Evolutionary conservation across 2,329 filamentous ascomycete species (phyloP).

Genomic region (Apiospora phragmitis): DNA sequence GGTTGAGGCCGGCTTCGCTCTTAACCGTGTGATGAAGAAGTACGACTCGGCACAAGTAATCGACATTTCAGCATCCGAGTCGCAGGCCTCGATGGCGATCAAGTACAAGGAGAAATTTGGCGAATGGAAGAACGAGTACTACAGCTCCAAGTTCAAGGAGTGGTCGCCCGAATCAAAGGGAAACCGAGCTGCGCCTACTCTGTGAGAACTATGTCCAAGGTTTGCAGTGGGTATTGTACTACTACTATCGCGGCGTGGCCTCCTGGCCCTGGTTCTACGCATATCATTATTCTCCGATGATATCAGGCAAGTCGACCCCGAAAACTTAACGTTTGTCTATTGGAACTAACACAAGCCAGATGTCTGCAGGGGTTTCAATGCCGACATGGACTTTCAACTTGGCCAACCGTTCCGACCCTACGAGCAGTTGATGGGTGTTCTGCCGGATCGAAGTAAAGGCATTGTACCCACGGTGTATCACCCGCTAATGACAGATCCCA

Average conservation of each 20-base stretch:
- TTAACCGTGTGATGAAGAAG: constrained; percentile 80
- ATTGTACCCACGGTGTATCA: constrained; percentile 90
- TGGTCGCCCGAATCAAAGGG: constrained; percentile 80
- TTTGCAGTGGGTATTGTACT: constrained; percentile 95
- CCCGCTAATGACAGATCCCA: constrained; percentile 85
- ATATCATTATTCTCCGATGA: constrained; percentile 97
- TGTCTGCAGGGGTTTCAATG: constrained; percentile 82
- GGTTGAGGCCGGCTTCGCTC: constrained; percentile 83
- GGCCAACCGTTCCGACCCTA: constrained; percentile 94
- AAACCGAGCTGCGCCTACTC: constrained; percentile 72
- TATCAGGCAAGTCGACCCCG: constrained; percentile 61
- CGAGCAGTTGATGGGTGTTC: constrained; percentile 96
- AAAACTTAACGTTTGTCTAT: neutral
- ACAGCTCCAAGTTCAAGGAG: constrained; percentile 75
- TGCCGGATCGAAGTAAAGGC: constrained; percentile 95
- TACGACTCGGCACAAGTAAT: constrained; percentile 90
- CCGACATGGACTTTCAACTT: constrained; percentile 87
- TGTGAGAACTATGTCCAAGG: constrained; percentile 98
- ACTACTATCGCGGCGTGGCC: constrained; percentile 95
- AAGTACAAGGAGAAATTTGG: constrained; percentile 90
- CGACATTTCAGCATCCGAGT: constrained; percentile 77
- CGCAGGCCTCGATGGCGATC: constrained; percentile 74
- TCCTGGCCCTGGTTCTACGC: constrained; percentile 99
- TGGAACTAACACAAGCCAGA: constrained; percentile 52
- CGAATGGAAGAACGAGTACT: constrained; percentile 94